phyloP scores from a whole-genome alignment of 116 monocot genomes.

The Posidonia oceanica region DNA sequence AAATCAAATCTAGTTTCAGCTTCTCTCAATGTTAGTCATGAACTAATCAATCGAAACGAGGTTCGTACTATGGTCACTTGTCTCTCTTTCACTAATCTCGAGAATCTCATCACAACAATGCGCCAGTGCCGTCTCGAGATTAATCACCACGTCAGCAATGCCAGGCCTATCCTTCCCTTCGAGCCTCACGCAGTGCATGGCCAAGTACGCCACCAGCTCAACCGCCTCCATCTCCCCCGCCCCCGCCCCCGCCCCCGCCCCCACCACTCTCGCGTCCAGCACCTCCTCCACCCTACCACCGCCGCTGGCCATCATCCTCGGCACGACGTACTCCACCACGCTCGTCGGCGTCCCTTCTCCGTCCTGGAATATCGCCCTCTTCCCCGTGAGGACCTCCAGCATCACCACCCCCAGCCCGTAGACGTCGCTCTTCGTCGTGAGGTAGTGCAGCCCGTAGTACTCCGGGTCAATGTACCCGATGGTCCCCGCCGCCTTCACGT shows the following conservation, averaged over 20 bases:
- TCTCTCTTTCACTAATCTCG: background rate
- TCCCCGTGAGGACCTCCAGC: conserved; percentile 79
- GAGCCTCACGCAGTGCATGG: conserved; percentile 53
- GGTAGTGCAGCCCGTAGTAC: conserved; percentile 64
- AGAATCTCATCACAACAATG: conserved; percentile 53
- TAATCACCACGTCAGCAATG: conserved; percentile 55
- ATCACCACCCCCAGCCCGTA: conserved; percentile 88
- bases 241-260: conserved; percentile 9
- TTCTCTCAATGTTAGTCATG: background rate
- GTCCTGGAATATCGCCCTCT: conserved; percentile 53
- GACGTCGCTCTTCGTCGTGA: conserved; percentile 84
- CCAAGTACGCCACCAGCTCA: conserved; percentile 65
- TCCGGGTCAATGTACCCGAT: conserved; percentile 94
- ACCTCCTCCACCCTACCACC: conserved; percentile 35
- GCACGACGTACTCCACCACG: conserved; percentile 58
- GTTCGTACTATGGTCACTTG: background rate
- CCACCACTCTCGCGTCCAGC: conserved; percentile 36
- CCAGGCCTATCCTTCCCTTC: conserved; percentile 62
- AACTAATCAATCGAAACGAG: background rate
- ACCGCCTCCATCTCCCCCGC: conserved; percentile 52
- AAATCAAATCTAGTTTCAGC: too few species aligned
- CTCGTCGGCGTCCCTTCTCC: conserved; percentile 37
- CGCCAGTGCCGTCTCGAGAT: conserved; percentile 59
- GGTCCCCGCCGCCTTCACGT: conserved; percentile 55
- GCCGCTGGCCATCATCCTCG: background rate